These are phyloP conservation scores for Beauveria scarabaeidicola DNA, from an alignment of 2,329 filamentous ascomycete genomes.

Conservation along the genomic window DNA sequence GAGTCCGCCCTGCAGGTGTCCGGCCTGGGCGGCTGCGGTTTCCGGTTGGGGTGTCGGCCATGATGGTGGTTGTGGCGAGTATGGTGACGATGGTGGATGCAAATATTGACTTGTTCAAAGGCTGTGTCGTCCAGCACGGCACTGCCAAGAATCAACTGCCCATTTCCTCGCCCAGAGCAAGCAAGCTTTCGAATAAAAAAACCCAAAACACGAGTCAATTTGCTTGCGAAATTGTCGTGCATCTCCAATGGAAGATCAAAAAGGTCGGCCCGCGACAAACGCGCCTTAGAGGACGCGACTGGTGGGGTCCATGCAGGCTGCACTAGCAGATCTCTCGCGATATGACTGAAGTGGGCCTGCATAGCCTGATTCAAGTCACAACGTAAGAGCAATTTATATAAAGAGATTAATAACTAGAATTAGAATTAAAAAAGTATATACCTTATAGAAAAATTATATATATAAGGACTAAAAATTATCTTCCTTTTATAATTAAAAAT, in stretches of 20 bases:
- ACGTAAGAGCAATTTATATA: no score
- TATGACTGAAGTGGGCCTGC: no score
- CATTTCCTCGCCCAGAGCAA: background rate
- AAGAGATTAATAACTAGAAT: no score
- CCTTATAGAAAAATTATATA: no score
- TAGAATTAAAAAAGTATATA: no score
- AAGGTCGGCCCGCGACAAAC: background rate
- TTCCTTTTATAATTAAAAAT: no score
- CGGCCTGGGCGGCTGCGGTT: background rate
- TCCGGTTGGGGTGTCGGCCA: slow-evolving; percentile 11
- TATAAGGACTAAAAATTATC: no score
- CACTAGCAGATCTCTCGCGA: background rate
- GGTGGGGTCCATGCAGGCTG: background rate
- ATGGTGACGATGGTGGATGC: background rate
- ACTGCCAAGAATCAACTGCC: background rate
- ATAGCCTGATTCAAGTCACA: no score
- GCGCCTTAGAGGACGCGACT: background rate
- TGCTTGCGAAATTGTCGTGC: no score
- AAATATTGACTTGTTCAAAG: background rate
- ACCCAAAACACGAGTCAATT: no score
- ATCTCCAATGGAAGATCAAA: background rate
- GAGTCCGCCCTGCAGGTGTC: slow-evolving; percentile 21
- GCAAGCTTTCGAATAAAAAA: background rate
- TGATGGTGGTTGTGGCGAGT: background rate
- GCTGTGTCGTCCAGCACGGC: background rate